Evolutionary conservation across 306 rosid genomes (phyloP).

Genomic region (Vigna radiata): DNA sequence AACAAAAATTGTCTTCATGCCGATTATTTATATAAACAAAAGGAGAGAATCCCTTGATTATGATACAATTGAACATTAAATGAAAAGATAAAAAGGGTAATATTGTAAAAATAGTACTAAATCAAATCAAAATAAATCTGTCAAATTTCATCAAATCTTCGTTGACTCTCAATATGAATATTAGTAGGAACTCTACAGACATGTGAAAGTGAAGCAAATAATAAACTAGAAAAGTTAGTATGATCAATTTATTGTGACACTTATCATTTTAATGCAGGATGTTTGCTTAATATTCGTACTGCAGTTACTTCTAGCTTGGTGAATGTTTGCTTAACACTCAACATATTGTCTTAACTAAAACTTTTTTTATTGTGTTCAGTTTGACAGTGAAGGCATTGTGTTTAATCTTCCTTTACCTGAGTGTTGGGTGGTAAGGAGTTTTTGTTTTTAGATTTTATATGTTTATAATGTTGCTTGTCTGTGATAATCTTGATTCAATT

Average conservation of each 20-base stretch:
- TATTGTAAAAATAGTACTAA: too few relatives aligned
- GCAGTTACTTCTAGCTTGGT: constrained; percentile 33
- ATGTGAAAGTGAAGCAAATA: background rate
- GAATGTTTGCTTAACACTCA: constrained; percentile 5
- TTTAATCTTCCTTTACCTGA: constrained; percentile 80
- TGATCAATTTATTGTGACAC: background rate
- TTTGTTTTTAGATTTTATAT: constrained; percentile 28
- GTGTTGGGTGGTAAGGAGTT: constrained; percentile 89
- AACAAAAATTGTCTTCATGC: too few relatives aligned
- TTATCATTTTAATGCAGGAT: background rate
- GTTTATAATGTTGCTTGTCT: constrained; percentile 26
- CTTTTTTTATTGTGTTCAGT: constrained; percentile 53
- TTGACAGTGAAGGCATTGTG: constrained; percentile 69
- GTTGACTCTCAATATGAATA: background rate
- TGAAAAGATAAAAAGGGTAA: too few relatives aligned
- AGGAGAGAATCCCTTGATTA: too few relatives aligned
- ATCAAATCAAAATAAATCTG: too few relatives aligned
- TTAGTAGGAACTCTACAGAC: background rate
- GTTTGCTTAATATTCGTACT: constrained; percentile 15
- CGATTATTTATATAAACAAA: too few relatives aligned
- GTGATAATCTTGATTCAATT: constrained; percentile 41
- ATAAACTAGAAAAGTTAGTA: background rate
- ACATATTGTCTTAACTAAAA: constrained; percentile 30
- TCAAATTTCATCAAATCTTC: too few relatives aligned
- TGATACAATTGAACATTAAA: too few relatives aligned